Evolutionary conservation across 2,329 filamentous ascomycete genomes (phyloP), one percentile per base, ranked within the genome.

Genomic region (Furcasterigmium furcatum): DNA sequence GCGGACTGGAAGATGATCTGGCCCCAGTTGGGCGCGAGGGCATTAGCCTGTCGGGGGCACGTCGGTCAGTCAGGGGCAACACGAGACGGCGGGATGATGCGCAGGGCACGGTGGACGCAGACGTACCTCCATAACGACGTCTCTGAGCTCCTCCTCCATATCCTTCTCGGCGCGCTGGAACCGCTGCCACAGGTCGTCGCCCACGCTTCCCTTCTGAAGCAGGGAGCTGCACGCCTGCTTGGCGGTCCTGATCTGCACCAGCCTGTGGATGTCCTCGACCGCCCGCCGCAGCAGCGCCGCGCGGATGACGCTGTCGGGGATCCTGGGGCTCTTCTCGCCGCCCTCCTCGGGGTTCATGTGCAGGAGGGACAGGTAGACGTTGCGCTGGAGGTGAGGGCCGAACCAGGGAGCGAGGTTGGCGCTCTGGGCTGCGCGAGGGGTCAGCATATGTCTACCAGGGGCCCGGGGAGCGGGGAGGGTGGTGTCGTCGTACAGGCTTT

Each of bases 1-100:
- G 94, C 94, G 38, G 88, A 91, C 68, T 99, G 94, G 79, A 99
- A 99, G 65, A 99, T 97, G 46, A 81, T 83, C 62, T 94, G 85
- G 50, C 94, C 94, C 94, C 94, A 99, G 65, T 86, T 85, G 41
- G 88, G 85, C 2, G 82, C 78, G 52, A 96, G 87, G 18, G 88
- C 91, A 64, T 97, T 97, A 58, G 95, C 94, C 90, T 96, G 54
- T 27, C 24, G 24, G 12, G 35, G 16, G 45, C 18, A 46, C 46
- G 16, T 32, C 2, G 34, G 34, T 36, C 19, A 36, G 34, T 18
- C 6, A 36, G 12, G 6, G 4, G 3, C 27, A n/a, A n/a, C n/a
- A n/a, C n/a, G n/a, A n/a, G n/a, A n/a, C n/a, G n/a, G n/a, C n/a
- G n/a, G n/a, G n/a, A n/a, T n/a, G n/a, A n/a, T n/a, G n/a, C n/a